Base-by-base conservation (phyloP, 2,329 filamentous ascomycete genomes). In the Talaromyces islandicus region DNA sequence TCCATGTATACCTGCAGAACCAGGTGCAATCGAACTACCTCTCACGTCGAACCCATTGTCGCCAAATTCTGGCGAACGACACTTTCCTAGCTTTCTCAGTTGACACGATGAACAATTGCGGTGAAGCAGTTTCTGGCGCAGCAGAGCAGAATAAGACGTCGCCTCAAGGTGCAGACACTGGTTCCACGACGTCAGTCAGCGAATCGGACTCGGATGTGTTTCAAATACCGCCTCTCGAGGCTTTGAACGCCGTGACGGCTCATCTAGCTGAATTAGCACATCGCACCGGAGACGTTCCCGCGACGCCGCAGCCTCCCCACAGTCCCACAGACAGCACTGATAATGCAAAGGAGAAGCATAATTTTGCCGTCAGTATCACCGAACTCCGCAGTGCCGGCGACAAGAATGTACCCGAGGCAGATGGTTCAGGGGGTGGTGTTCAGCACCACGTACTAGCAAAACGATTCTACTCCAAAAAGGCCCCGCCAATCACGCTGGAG, bases 401-500 rank as follows among this genome's bases (percentile, higher is more conserved):
- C n/a, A 67, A 69, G 10, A 68, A 77, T 35, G 74, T 80, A 35
- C 74, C 87, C n/a, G 84, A 85, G 52, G 85, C 90, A 71, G 87
- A 86, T 30, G 87, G 91, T 67, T 87, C 88, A 24, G 79, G 91
- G 60, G 86, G 88, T 62, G 86, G 88, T 62, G 77, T 91, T 35
- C 92, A 97, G 72, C 89, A 94, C 70, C 87, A 87, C 63, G 89
- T 91, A 65, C 91, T 97, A 64, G 91, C 91, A 19, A 87, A 92
- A 66, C 94, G 94, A 69, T 99, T 99, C 76, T 95, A 94, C 78
- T 93, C 89, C 64, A 96, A 94, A 72, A 85, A 87, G 56, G 86
- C 91, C 17, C 93, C 94, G 21, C 88, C 89, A 11, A 93, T 97
- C 65, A 83, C 86, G 38, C 82, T 97, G 53, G 85, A 88, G 69